Percentiles rank a stretch among this genome's conserved stretches.
Conservation (phyloP, 2,329 filamentous ascomycete species). For the Pleomassaria siparia region DNA sequence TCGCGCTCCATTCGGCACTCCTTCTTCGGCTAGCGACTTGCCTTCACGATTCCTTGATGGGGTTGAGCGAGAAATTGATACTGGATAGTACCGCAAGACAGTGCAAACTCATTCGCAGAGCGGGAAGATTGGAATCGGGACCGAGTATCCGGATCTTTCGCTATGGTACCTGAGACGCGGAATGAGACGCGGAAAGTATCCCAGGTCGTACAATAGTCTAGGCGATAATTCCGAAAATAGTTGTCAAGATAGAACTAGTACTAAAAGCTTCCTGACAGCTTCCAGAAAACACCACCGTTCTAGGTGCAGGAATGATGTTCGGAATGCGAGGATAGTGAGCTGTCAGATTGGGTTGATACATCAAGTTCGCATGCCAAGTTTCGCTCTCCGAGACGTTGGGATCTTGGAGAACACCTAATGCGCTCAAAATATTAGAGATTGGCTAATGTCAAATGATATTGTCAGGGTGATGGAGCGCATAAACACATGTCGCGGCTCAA, state of each 20-base stretch:
- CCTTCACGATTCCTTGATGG: not conserved
- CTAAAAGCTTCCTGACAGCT: not conserved
- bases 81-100: not conserved
- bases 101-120: not conserved
- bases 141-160: not conserved
- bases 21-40: not conserved
- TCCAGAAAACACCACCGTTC: not conserved
- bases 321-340: conserved; percentile 7
- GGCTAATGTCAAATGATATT: not conserved
- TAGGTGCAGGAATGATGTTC: conserved; percentile 5
- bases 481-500: not conserved
- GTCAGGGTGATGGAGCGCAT: not conserved
- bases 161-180: not conserved
- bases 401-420: not conserved
- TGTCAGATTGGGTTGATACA: not conserved
- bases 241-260: not conserved
- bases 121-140: not conserved
- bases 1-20: not conserved
- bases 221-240: not conserved
- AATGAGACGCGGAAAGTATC: too few relatives aligned
- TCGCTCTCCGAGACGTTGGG: not conserved
- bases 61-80: not conserved
- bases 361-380: not conserved
- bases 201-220: not conserved
- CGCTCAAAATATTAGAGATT: not conserved